A percentile compares a stretch with the other conserved stretches of the same genome.
phyloP scores from a whole-genome alignment of 176 grass and related monocot species.

The Oryza coarctata region DNA sequence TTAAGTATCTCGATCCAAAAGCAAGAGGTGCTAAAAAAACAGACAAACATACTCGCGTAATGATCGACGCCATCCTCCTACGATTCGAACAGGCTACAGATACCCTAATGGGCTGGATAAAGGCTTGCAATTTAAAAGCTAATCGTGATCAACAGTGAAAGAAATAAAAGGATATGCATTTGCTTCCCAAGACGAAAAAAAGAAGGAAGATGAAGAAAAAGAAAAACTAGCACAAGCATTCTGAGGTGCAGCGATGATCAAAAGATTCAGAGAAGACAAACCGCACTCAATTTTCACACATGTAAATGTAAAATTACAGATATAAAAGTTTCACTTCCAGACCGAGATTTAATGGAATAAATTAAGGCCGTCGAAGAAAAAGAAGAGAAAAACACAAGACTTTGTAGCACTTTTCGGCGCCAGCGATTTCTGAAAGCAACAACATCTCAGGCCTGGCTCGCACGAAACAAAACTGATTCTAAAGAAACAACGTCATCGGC shows the following conservation, averaged over 20 bases:
- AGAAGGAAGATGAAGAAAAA: neutral
- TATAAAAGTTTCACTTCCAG: no score
- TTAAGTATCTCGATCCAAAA: neutral
- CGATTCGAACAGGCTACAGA: neutral
- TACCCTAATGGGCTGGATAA: no score
- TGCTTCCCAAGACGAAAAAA: neutral
- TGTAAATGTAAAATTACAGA: no score
- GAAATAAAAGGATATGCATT: neutral
- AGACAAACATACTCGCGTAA: neutral
- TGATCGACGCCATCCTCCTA: neutral
- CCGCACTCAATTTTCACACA: no score
- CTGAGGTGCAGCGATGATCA: neutral
- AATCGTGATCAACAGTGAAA: neutral
- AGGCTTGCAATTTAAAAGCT: neutral
- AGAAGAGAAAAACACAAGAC: neutral
- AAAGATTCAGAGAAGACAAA: neutral
- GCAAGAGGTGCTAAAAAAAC: neutral
- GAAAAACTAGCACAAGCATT: neutral
- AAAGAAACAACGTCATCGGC: no score
- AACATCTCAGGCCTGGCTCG: no score
- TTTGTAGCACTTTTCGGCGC: neutral
- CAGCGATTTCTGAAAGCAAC: neutral
- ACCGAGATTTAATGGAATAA: neutral
- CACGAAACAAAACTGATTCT: neutral
- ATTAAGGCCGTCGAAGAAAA: neutral